Percentiles rank a stretch among this genome's conserved stretches.
These are phyloP conservation scores for Neurospora sp. DNA, from an alignment of 495 filamentous ascomycete genomes.

Conservation along the genomic window DNA sequence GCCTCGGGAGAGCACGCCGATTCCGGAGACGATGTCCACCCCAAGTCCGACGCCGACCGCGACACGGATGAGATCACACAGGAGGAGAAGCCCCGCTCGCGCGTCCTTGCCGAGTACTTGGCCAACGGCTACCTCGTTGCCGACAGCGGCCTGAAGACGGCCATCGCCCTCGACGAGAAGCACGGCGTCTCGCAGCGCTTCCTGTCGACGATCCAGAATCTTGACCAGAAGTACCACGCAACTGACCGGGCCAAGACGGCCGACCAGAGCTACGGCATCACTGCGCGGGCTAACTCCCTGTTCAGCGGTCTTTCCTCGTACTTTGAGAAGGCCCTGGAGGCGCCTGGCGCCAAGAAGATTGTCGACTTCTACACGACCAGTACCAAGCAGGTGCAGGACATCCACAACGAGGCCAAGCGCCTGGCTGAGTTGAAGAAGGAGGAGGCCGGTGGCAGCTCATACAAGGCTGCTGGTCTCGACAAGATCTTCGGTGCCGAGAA, in stretches of 20 bases:
- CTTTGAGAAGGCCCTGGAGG: constrained; percentile 84
- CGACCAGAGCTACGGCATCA: constrained; percentile 67
- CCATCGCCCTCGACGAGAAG: constrained; percentile 81
- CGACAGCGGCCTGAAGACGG: constrained; percentile 73
- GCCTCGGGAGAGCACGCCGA: constrained; percentile 27
- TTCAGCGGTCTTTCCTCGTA: constrained; percentile 60
- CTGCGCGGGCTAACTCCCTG: constrained; percentile 50
- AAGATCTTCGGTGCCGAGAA: constrained; percentile 36
- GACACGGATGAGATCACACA: constrained; percentile 58
- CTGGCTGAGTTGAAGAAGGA: constrained; percentile 81
- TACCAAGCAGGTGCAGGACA: constrained; percentile 80
- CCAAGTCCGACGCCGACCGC: constrained; percentile 43
- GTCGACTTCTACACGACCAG: constrained; percentile 74
- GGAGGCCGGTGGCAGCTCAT: constrained; percentile 39
- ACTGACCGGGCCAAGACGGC: constrained; percentile 66
- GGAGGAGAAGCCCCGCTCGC: constrained; percentile 88
- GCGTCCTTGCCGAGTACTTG: constrained; percentile 91
- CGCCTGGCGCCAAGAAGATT: constrained; percentile 76
- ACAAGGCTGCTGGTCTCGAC: constrained; percentile 38
- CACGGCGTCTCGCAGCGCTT: constrained; percentile 77
- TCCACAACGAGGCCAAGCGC: constrained; percentile 80
- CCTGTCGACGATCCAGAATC: constrained; percentile 56
- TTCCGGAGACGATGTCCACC: constrained; percentile 51
- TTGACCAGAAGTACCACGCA: constrained; percentile 76
- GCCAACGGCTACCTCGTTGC: constrained; percentile 86